Conservation (phyloP, 2,329 filamentous ascomycete genomes). For the Geosmithia putterillii region DNA sequence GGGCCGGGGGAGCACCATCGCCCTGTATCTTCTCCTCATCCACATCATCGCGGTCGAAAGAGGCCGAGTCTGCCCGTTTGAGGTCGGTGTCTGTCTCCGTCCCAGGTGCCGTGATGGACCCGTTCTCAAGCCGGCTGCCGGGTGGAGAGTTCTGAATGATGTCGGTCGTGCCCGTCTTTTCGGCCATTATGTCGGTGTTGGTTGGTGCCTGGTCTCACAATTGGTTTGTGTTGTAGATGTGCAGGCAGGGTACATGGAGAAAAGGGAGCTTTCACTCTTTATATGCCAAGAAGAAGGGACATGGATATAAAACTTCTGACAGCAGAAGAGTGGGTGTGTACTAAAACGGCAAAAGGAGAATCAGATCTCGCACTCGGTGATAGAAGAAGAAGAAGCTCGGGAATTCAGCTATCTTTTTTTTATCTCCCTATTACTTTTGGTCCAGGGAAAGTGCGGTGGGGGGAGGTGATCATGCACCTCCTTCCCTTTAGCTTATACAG, state of each 20-base stretch:
- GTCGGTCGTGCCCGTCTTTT: not conserved
- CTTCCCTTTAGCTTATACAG: not conserved
- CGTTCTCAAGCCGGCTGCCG: not conserved
- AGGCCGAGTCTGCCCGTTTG: not conserved
- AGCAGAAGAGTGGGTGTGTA: too few relatives aligned
- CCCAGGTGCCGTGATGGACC: too few relatives aligned
- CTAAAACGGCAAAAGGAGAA: not conserved
- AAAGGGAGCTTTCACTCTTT: too few relatives aligned
- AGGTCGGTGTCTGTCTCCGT: not conserved
- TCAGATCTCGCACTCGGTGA: not conserved
- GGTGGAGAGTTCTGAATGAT: not conserved
- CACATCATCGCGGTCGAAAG: not conserved
- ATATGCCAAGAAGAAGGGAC: too few relatives aligned
- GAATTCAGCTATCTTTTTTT: not conserved
- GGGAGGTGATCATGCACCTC: not conserved
- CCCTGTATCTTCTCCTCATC: not conserved
- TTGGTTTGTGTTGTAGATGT: too few relatives aligned
- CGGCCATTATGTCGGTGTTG: not conserved
- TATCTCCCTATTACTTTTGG: not conserved
- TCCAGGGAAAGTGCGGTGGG: not conserved
- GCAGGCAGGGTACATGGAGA: too few relatives aligned
- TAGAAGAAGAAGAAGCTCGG: not conserved
- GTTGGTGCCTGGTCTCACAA: not conserved
- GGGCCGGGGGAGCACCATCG: not conserved
- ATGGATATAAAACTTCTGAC: too few relatives aligned